Evolutionary conservation across 164 flowering plant genomes (phyloP), one percentile per base, ranked within the genome.

Genomic region (Vitis vinifera): DNA sequence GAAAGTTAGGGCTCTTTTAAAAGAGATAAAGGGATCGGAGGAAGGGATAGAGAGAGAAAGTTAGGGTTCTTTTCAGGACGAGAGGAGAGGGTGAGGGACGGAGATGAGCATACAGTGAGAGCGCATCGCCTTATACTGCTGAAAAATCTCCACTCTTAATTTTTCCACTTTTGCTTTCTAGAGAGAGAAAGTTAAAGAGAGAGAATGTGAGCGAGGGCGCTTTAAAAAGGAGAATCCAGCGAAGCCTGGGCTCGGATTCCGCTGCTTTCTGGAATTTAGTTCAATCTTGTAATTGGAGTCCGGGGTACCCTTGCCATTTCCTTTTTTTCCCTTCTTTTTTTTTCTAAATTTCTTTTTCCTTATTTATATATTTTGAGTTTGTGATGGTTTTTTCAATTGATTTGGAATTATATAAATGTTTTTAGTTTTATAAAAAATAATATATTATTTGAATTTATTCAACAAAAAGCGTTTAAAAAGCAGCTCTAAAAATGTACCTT

Each of bases 161-260:
- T 9, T 57, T 55, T 59, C 47, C 9, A 2, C 52, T 55, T 47
- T 47, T 59, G 51, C 27, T 17, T 5, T 56, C 51, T 16, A 9
- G 60, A 44, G 51, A 58, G 63, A 62, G 62, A 57, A 15, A 64
- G 50, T 2, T 17, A 59, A 17, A 7, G 73, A 63, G 63, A 57
- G 63, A 37, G 44, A 37, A 37, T 6, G 6, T 37, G 44, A 37
- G 44, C 44, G 44, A 37, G 68, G 16, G 68, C 31, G 30, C 59
- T 64, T 57, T 56, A 56, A 73, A 37, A 37, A 73, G 29, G 69
- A 63, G 66, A 63, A 68, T 68, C 72, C 73, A 69, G 70, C 70
- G 66, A 50, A 55, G 72, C 59, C 63, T 5, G 9, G 2, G 59
- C 70, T 61, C 78, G 78, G 75, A 71, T 62, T 71, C 65, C 50